A percentile compares a stretch with the other conserved stretches of the same genome.
phyloP scores from a whole-genome alignment of 2,329 filamentous ascomycete genomes.

The Keithomyces neogunnii region DNA sequence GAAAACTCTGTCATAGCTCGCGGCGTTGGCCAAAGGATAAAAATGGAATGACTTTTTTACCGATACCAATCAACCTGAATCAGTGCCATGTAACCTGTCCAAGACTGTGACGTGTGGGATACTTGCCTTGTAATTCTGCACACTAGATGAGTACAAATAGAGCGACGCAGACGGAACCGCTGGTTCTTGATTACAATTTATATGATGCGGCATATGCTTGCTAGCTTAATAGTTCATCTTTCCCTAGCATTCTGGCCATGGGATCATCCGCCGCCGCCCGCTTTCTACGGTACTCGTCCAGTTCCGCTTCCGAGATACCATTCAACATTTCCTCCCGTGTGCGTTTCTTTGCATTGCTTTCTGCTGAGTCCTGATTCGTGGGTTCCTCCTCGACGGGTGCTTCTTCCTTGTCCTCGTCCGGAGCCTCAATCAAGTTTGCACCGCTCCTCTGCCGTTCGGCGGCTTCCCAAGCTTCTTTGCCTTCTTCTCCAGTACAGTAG shows the following conservation, averaged over 20 bases:
- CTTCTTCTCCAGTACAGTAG: slow-evolving; percentile 91
- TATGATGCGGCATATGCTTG: neutral
- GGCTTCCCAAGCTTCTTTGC: slow-evolving; percentile 71
- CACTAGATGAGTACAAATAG: too few relatives aligned
- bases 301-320: slow-evolving; percentile 71
- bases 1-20: slow-evolving; percentile 36
- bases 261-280: slow-evolving; percentile 69
- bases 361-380: slow-evolving; percentile 23
- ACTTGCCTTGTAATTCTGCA: too few relatives aligned
- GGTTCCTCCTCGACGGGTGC: slow-evolving; percentile 16
- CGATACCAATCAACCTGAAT: slow-evolving; percentile 14
- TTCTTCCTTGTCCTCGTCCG: slow-evolving; percentile 17
- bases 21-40: slow-evolving; percentile 43
- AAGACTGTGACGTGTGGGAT: slow-evolving; percentile 6
- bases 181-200: neutral
- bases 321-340: slow-evolving; percentile 71
- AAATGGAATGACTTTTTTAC: slow-evolving; percentile 32
- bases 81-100: slow-evolving; percentile 9
- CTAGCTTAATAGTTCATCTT: slow-evolving; percentile 51
- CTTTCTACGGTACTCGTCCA: slow-evolving; percentile 78
- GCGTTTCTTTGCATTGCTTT: slow-evolving; percentile 51
- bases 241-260: slow-evolving; percentile 74
- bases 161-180: too few relatives aligned
- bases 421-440: slow-evolving; percentile 28
- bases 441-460: slow-evolving; percentile 54